phyloP scores from a whole-genome alignment of 305 asterid species.

The Withania somnifera region DNA sequence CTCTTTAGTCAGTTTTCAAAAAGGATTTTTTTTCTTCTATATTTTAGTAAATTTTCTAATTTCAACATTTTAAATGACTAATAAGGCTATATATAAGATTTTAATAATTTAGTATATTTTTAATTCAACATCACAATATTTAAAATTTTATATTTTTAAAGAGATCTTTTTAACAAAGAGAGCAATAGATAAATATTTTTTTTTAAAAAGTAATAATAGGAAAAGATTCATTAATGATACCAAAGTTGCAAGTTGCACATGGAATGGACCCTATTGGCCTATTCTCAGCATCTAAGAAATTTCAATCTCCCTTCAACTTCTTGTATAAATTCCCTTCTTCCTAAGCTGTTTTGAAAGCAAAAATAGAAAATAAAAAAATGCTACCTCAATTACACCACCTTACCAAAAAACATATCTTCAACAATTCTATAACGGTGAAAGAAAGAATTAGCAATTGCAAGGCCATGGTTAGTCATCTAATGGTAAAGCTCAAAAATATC shows the following conservation, averaged over 20 bases:
- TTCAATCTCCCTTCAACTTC: slow-evolving; percentile 9
- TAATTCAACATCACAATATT: no score
- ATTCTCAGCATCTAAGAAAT: slow-evolving; percentile 22
- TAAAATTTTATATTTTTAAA: no score
- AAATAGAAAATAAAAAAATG: no score
- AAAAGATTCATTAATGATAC: neutral
- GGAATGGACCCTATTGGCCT: neutral
- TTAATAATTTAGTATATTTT: no score
- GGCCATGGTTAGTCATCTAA: neutral
- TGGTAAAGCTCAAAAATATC: neutral
- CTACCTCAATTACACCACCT: neutral
- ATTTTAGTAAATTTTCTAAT: no score
- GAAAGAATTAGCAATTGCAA: neutral
- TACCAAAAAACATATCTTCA: no score
- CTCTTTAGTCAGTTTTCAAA: no score
- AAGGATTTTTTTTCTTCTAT: no score
- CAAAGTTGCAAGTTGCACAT: neutral
- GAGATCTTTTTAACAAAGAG: no score
- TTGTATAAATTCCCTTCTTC: neutral
- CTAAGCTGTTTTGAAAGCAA: neutral
- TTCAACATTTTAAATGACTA: no score
- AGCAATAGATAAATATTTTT: neutral
- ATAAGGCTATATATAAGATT: no score
- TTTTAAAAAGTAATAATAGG: neutral
- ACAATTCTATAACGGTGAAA: neutral